Percentiles rank a stretch among this genome's conserved stretches.
Conservation (phyloP, 495 filamentous ascomycete genomes). For the Annulohypoxylon maeteangense region DNA sequence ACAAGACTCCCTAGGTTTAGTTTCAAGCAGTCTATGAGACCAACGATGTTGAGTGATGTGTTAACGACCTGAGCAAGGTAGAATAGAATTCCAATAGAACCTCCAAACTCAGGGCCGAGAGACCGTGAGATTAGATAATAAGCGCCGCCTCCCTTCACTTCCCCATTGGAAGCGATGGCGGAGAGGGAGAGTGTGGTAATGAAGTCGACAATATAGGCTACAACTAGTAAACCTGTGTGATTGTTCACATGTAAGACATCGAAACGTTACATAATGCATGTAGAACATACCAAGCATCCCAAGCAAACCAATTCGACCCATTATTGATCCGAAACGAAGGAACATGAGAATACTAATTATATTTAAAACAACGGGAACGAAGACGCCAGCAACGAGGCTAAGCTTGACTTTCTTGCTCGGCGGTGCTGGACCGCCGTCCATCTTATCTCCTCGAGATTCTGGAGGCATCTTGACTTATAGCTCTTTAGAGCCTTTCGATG, state of each 20-base stretch:
- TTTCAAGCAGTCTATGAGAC: conserved; percentile 83
- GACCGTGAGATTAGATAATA: conserved; percentile 92
- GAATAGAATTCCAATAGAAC: conserved; percentile 91
- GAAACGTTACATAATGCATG: conserved; percentile 3
- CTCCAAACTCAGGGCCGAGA: conserved; percentile 88
- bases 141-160: conserved; percentile 86
- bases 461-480: conserved; percentile 35
- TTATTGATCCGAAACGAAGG: conserved; percentile 80
- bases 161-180: conserved; percentile 90
- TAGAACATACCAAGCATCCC: conserved; percentile 76
- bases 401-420: conserved; percentile 65
- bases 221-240: conserved; percentile 71
- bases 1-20: conserved; percentile 81
- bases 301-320: conserved; percentile 80
- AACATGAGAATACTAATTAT: conserved; percentile 96
- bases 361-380: conserved; percentile 86
- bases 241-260: conserved; percentile 25
- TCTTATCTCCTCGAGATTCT: conserved; percentile 37
- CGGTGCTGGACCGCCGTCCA: conserved; percentile 15
- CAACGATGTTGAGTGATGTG: conserved; percentile 89
- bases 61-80: conserved; percentile 87
- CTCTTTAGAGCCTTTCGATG: background rate
- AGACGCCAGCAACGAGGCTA: conserved; percentile 81
- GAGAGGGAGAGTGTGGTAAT: conserved; percentile 88
- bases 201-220: conserved; percentile 79